Conservation (phyloP, 345 rosid species). For the Eucalyptus cloeziana region DNA sequence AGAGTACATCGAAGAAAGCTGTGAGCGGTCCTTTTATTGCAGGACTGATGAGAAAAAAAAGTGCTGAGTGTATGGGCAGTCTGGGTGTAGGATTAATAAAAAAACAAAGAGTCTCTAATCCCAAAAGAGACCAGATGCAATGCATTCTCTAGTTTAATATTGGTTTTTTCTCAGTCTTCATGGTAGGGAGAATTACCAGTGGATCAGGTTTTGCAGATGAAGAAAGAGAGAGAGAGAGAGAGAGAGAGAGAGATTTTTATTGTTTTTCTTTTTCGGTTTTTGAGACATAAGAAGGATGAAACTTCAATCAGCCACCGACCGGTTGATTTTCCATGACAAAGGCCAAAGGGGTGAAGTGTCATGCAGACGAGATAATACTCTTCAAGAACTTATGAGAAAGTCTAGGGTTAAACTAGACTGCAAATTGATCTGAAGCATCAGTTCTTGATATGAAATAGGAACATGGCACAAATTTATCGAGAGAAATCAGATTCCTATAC, state of each 20-base stretch:
- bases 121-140: conserved; percentile 38
- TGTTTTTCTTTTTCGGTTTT: not conserved
- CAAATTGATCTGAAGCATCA: not conserved
- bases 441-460: not conserved
- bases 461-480: not conserved
- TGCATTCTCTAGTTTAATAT: conserved; percentile 9
- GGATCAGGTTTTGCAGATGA: conserved; percentile 19
- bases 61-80: conserved; percentile 17
- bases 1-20: not conserved
- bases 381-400: not conserved
- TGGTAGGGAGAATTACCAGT: not conserved
- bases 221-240: not conserved
- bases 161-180: not conserved
- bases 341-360: not conserved
- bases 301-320: not conserved
- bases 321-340: not conserved
- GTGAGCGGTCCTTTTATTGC: not conserved
- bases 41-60: conserved; percentile 8
- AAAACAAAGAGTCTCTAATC: conserved; percentile 10
- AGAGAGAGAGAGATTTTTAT: not conserved
- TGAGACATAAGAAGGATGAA: not conserved
- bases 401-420: not conserved
- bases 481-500: not conserved
- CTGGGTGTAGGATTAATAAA: not conserved
- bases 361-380: not conserved